Base-by-base conservation (phyloP, 225 moss, liverwort and hornwort genomes). In the Antitrichia curtipendula region DNA sequence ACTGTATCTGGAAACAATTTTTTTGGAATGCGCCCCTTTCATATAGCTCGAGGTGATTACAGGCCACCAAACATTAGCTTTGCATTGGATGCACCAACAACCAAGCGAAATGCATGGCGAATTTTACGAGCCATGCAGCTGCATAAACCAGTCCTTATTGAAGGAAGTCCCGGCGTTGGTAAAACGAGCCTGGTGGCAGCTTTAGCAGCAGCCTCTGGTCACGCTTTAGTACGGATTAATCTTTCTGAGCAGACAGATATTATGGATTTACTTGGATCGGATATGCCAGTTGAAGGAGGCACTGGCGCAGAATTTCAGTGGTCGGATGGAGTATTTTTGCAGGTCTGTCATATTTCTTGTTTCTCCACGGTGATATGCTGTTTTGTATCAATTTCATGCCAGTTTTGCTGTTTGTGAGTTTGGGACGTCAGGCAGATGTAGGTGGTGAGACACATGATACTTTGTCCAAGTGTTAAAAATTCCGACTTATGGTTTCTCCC, bases 121-220 rank as follows among this genome's bases (percentile, higher is more conserved):
- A 94, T 97, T 84, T 87, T 99, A 84, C 95, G 98, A 47, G 98
- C 98, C 63, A 95, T 99, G 97, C 98, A 99, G 93, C 93, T 99
- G 47, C 84, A 88, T 31, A 99, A 97, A 86, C 98, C 98, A 75
- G 95, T 97, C 49, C 97, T 99, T 57, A 89, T 99, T 70, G 98
- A 99, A 92, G 98, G 98, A 85, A 99, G 98, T 92, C 98, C 98
- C 53, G 97, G 98, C 60, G 98, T 99, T 87, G 98, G 98, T 50
- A 97, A 97, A 93, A 99, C 98, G 78, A 99, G 97, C 86, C 88
- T 99, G 77, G 97, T 99, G 71, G 91, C 97, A 83, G 98, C 98
- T 80, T 81, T 99, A 74, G 97, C 98, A 72, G 88, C 90, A 82
- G 93, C 91, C 72, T 95, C 97, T 58, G 93, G 95, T 77, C 93